phyloP scores from a whole-genome alignment of 2,329 filamentous ascomycete genomes.

The Arachnomyces sp. region DNA sequence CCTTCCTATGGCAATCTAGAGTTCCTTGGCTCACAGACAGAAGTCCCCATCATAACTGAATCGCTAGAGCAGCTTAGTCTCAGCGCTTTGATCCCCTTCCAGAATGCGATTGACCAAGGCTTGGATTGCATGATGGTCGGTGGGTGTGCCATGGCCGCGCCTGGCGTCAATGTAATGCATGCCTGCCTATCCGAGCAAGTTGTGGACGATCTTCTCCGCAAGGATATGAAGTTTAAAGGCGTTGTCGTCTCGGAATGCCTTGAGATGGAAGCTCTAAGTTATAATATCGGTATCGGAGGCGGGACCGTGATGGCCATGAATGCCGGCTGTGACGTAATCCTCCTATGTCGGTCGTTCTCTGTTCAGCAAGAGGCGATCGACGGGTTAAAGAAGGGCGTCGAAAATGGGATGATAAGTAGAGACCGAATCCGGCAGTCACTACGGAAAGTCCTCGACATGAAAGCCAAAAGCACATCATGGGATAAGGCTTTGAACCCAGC shows the following conservation, averaged over 20 bases:
- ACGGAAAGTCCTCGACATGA: constrained; percentile 69
- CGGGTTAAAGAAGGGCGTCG: constrained; percentile 78
- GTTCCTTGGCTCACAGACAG: constrained; percentile 81
- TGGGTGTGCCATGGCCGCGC: constrained; percentile 84
- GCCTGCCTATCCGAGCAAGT: constrained; percentile 90
- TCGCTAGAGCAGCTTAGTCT: constrained; percentile 85
- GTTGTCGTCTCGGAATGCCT: constrained; percentile 93
- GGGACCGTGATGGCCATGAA: constrained; percentile 97
- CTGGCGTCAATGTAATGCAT: constrained; percentile 90
- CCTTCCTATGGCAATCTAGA: constrained; percentile 93
- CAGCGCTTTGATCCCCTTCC: constrained; percentile 85
- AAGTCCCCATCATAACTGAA: constrained; percentile 93
- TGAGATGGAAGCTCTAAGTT: constrained; percentile 92
- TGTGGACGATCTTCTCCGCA: constrained; percentile 80
- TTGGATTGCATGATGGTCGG: constrained; percentile 94
- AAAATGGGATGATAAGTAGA: constrained; percentile 81
- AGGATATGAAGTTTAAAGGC: constrained; percentile 80
- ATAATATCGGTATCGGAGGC: constrained; percentile 93
- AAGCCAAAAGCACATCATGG: constrained; percentile 82
- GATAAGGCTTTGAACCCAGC: constrained; percentile 81
- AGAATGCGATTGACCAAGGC: constrained; percentile 78
- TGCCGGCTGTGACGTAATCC: constrained; percentile 84
- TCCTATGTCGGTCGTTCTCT: constrained; percentile 79
- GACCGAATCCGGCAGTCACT: constrained; percentile 74
- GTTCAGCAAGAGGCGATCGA: constrained; percentile 88